Evolutionary conservation across 148 eudicot species (phyloP).

Genomic region (Rhododendron henanense): DNA sequence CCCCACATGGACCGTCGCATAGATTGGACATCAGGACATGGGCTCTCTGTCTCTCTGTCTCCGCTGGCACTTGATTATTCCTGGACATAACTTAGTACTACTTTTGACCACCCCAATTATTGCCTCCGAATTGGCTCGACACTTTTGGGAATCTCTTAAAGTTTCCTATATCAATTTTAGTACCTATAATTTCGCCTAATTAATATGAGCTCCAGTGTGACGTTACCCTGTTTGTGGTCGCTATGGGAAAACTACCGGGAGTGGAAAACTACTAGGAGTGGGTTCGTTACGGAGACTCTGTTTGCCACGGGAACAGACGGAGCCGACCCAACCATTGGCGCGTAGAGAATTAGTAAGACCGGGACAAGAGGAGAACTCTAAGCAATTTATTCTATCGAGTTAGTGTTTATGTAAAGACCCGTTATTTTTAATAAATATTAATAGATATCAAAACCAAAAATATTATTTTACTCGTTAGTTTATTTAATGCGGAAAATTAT

Average conservation of each 20-base stretch:
- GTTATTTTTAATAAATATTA: too few relatives aligned
- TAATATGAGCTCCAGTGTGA: too few relatives aligned
- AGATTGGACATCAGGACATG: not conserved
- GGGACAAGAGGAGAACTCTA: not conserved
- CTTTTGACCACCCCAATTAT: slow-evolving; percentile 1
- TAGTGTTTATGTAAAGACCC: too few relatives aligned
- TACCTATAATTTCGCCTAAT: not conserved
- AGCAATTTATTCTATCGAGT: not conserved
- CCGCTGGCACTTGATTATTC: not conserved
- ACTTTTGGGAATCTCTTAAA: not conserved
- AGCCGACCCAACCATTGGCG: not conserved
- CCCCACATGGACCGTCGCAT: not conserved
- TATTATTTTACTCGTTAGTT: too few relatives aligned
- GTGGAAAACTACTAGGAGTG: too few relatives aligned
- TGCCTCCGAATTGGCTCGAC: not conserved
- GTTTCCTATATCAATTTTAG: not conserved
- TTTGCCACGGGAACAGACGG: not conserved
- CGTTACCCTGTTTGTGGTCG: not conserved
- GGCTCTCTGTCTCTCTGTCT: not conserved
- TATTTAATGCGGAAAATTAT: too few relatives aligned
- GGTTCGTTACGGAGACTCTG: not conserved
- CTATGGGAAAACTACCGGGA: too few relatives aligned
- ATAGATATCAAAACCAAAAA: too few relatives aligned
- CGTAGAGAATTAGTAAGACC: not conserved
- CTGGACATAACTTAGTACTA: not conserved